Percentiles rank a stretch among this genome's conserved stretches.
phyloP scores from a whole-genome alignment of 2,329 filamentous ascomycete genomes.

The Tolypocladium ovalisporum region DNA sequence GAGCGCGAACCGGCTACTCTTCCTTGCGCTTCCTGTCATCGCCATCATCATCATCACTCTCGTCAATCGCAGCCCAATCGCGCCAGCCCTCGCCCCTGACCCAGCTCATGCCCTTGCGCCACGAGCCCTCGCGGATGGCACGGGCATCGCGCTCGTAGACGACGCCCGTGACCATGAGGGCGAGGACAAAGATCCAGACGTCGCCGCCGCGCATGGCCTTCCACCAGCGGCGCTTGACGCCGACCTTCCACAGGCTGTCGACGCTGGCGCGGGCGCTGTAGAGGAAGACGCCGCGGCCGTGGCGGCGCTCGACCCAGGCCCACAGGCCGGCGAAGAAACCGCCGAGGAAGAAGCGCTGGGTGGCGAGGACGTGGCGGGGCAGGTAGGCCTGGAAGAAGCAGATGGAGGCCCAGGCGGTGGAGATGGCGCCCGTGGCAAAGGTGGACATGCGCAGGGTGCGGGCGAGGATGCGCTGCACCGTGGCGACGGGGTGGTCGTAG shows the following conservation, averaged over 20 bases:
- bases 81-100: constrained; percentile 65
- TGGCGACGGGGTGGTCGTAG: constrained; percentile 56
- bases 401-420: constrained; percentile 77
- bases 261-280: constrained; percentile 70
- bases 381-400: constrained; percentile 80
- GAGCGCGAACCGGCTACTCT: not conserved
- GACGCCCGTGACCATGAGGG: constrained; percentile 66
- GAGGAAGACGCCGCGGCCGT: constrained; percentile 60
- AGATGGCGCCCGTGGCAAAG: constrained; percentile 69
- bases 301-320: constrained; percentile 62
- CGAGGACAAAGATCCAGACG: constrained; percentile 69
- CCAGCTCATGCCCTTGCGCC: constrained; percentile 65
- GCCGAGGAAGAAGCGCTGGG: constrained; percentile 80
- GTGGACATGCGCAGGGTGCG: constrained; percentile 63
- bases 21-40: constrained; percentile 14
- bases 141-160: constrained; percentile 64
- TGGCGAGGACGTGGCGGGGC: constrained; percentile 63
- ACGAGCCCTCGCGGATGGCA: constrained; percentile 54
- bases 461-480: constrained; percentile 55
- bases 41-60: constrained; percentile 33
- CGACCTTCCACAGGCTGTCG: constrained; percentile 83
- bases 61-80: constrained; percentile 50
- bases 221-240: constrained; percentile 86
- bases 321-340: constrained; percentile 80
- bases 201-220: constrained; percentile 72